Conservation (phyloP, 1,284 basidiomycete genomes). For the Phlebopus sp. region DNA sequence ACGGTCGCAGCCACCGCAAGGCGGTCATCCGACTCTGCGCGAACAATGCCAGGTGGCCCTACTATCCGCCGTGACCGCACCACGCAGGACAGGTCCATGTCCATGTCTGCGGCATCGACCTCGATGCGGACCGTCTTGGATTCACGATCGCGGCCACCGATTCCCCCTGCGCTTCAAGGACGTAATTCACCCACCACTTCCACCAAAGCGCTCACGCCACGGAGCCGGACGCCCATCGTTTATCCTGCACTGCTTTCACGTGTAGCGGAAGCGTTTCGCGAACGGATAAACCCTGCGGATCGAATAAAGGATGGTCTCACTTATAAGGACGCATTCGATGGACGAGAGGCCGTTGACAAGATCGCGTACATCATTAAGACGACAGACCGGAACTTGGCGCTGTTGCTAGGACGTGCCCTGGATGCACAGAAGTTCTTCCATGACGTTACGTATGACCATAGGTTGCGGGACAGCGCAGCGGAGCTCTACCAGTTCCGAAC, state of each 20-base stretch:
- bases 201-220: slow-evolving; percentile 33
- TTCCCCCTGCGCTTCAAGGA: slow-evolving; percentile 30
- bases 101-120: slow-evolving; percentile 63
- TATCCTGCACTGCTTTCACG: slow-evolving; percentile 94
- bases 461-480: slow-evolving; percentile 82
- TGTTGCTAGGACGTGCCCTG: slow-evolving; percentile 90
- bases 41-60: slow-evolving; percentile 42
- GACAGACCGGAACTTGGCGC: slow-evolving; percentile 92
- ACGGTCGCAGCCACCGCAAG: slow-evolving; percentile 32
- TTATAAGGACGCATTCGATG: slow-evolving; percentile 96
- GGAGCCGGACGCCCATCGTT: slow-evolving; percentile 65
- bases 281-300: slow-evolving; percentile 76
- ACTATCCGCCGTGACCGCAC: slow-evolving; percentile 52
- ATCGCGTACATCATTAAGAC: slow-evolving; percentile 98
- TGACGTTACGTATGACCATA: slow-evolving; percentile 98
- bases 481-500: slow-evolving; percentile 94
- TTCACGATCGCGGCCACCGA: slow-evolving; percentile 40
- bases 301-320: slow-evolving; percentile 92
- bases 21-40: slow-evolving; percentile 55
- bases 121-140: slow-evolving; percentile 36
- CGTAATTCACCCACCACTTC: slow-evolving; percentile 52
- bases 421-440: slow-evolving; percentile 99
- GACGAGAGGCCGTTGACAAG: slow-evolving; percentile 93
- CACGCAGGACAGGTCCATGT: slow-evolving; percentile 67
- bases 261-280: slow-evolving; percentile 91